These are phyloP conservation scores for Ustilago nuda DNA, from an alignment of 1,284 basidiomycete species.

Conservation along the genomic window DNA sequence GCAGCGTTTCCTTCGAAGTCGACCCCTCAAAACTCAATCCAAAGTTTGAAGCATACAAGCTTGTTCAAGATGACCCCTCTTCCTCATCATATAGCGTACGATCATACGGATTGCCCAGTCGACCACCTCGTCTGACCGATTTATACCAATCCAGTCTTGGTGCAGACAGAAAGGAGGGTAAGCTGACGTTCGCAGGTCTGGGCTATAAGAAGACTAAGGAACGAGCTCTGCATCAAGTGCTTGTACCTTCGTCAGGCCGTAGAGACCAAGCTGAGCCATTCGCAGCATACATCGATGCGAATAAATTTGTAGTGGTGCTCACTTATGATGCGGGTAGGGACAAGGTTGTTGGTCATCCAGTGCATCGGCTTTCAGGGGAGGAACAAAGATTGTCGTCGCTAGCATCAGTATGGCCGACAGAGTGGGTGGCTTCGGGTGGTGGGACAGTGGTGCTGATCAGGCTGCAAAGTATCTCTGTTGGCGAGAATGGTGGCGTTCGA, in stretches of 20 bases:
- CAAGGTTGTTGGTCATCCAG: constrained; percentile 30
- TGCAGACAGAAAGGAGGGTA: background rate
- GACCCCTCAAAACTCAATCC: constrained; percentile 35
- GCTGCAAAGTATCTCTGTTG: constrained; percentile 19
- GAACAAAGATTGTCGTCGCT: constrained; percentile 23
- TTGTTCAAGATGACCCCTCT: constrained; percentile 31
- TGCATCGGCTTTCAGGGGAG: constrained; percentile 22
- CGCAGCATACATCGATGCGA: constrained; percentile 44
- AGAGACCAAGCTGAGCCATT: constrained; percentile 23
- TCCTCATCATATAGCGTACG: background rate
- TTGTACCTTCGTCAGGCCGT: constrained; percentile 22
- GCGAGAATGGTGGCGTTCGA: background rate
- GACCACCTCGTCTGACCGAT: constrained; percentile 23
- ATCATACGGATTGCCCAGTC: constrained; percentile 28
- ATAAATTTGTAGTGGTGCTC: constrained; percentile 36
- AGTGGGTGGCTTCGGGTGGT: constrained; percentile 29
- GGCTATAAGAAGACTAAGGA: constrained; percentile 54
- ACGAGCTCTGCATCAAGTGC: constrained; percentile 32
- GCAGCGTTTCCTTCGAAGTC: constrained; percentile 16
- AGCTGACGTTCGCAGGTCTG: constrained; percentile 18
- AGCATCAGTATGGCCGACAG: constrained; percentile 22
- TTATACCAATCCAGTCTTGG: constrained; percentile 20
- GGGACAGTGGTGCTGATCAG: constrained; percentile 2
- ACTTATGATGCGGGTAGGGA: constrained; percentile 18
- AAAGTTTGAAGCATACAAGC: constrained; percentile 51